Evolutionary conservation across 1,284 basidiomycete species (phyloP).

Genomic region (Apiotrichum brassicae): DNA sequence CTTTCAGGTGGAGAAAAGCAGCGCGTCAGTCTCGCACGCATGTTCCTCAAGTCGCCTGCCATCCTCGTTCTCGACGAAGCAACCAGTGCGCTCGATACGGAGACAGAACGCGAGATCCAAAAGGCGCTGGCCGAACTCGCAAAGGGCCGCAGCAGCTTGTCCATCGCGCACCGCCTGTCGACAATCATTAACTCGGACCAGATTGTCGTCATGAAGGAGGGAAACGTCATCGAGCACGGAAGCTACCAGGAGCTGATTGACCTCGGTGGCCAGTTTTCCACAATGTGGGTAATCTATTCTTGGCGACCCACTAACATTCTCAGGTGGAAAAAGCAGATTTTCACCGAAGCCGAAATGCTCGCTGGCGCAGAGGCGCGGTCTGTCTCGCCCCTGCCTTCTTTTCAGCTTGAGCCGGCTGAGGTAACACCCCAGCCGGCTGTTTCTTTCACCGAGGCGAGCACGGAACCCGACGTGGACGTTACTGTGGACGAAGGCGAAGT

Average conservation of each 20-base stretch:
- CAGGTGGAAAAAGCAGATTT: conserved; percentile 46
- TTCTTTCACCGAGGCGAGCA: not conserved
- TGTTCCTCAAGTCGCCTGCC: conserved; percentile 85
- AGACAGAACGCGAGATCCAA: conserved; percentile 61
- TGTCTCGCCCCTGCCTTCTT: not conserved
- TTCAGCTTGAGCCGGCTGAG: conserved; percentile 1
- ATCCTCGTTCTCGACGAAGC: conserved; percentile 96
- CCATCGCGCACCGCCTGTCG: conserved; percentile 68
- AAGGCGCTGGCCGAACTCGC: conserved; percentile 57
- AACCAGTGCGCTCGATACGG: conserved; percentile 90
- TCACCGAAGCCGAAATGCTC: conserved; percentile 39
- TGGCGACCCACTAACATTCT: too few species aligned
- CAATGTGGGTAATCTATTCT: conserved; percentile 39
- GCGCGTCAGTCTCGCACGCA: conserved; percentile 82
- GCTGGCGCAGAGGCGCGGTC: conserved; percentile 12
- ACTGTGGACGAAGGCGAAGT: not conserved
- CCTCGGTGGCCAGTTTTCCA: conserved; percentile 46
- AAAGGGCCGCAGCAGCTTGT: conserved; percentile 74
- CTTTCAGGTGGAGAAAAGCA: conserved; percentile 94
- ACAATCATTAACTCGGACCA: conserved; percentile 55
- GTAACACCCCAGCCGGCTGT: not conserved
- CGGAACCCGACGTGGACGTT: too few species aligned
- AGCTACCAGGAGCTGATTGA: conserved; percentile 75
- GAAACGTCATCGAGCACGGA: conserved; percentile 76
- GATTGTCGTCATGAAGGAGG: conserved; percentile 83